Conservation (phyloP, 805 yeast species). For the Teunomyces kruisii region DNA sequence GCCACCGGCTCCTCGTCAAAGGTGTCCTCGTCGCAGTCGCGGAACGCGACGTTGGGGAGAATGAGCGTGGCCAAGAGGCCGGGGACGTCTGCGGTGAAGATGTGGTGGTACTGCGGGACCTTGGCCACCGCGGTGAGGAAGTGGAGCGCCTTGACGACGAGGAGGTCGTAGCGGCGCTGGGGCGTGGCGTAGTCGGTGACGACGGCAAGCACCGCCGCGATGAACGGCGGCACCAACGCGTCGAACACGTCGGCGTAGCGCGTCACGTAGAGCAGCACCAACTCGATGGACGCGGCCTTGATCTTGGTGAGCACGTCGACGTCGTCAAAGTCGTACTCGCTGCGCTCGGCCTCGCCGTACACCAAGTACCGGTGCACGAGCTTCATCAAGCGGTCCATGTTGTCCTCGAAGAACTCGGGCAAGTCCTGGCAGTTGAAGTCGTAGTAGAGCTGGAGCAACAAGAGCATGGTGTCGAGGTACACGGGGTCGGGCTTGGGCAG, state of each 20-base stretch:
- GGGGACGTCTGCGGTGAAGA: conserved; percentile 57
- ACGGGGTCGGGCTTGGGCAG: conserved; percentile 52
- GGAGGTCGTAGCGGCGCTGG: conserved; percentile 77
- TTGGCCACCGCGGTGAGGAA: conserved; percentile 82
- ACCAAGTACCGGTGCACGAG: conserved; percentile 78
- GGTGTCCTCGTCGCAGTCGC: conserved; percentile 86
- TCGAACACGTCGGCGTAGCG: conserved; percentile 91
- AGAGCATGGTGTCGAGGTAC: conserved; percentile 66
- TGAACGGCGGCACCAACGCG: conserved; percentile 72
- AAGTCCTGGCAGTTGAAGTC: conserved; percentile 97
- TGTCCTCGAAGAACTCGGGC: conserved; percentile 96
- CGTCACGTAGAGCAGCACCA: conserved; percentile 80
- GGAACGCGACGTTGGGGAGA: conserved; percentile 81
- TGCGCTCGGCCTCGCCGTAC: conserved; percentile 27
- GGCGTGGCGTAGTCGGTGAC: conserved; percentile 59
- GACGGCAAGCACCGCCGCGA: conserved; percentile 78
- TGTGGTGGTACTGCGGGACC: conserved; percentile 61
- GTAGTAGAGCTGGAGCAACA: conserved; percentile 78
- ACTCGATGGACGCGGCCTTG: conserved; percentile 80
- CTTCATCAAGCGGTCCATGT: conserved; percentile 72
- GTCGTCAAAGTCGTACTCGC: conserved; percentile 58
- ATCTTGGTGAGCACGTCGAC: conserved; percentile 68
- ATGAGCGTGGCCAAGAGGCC: conserved; percentile 81
- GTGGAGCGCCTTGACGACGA: conserved; percentile 76
- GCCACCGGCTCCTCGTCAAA: conserved; percentile 98